Evolutionary conservation across 140 eudicot genomes (phyloP).

Genomic region (Flaveria floridana): DNA sequence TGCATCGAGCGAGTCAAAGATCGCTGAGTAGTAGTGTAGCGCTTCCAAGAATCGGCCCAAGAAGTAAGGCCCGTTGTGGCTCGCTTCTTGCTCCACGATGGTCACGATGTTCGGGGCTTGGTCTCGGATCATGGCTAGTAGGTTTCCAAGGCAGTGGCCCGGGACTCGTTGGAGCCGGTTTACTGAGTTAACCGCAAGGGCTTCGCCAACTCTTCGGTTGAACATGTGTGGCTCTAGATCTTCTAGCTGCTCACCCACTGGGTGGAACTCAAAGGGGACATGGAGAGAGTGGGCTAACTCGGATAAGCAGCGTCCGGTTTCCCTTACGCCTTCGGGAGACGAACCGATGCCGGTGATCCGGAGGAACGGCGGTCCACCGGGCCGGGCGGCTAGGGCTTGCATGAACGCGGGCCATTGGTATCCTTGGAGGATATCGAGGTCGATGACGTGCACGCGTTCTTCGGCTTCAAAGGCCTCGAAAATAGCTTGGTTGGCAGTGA

Average conservation of each 20-base stretch:
- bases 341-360: conserved; percentile 75
- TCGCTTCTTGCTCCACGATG: conserved; percentile 78
- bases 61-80: conserved; percentile 86
- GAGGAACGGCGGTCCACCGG: conserved; percentile 71
- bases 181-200: conserved; percentile 75
- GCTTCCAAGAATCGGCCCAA: conserved; percentile 87
- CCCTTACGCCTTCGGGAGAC: conserved; percentile 59
- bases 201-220: conserved; percentile 75
- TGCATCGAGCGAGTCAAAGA: conserved; percentile 77
- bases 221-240: conserved; percentile 75
- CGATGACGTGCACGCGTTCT: conserved; percentile 77
- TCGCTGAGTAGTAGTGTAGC: conserved; percentile 67
- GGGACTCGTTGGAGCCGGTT: conserved; percentile 79
- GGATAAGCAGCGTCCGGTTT: conserved; percentile 63
- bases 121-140: conserved; percentile 69
- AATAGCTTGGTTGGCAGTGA: conserved; percentile 85
- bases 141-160: conserved; percentile 44
- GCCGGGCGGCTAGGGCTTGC: conserved; percentile 83
- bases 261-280: conserved; percentile 73
- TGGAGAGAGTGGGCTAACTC: conserved; percentile 71
- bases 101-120: conserved; percentile 82
- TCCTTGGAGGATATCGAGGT: conserved; percentile 82
- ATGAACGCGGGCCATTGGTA: conserved; percentile 92
- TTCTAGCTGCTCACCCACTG: conserved; percentile 59
- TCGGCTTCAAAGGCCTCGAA: conserved; percentile 79